These are phyloP conservation scores for Cornus kousa DNA, from an alignment of 148 eudicot species.

Conservation along the genomic window DNA sequence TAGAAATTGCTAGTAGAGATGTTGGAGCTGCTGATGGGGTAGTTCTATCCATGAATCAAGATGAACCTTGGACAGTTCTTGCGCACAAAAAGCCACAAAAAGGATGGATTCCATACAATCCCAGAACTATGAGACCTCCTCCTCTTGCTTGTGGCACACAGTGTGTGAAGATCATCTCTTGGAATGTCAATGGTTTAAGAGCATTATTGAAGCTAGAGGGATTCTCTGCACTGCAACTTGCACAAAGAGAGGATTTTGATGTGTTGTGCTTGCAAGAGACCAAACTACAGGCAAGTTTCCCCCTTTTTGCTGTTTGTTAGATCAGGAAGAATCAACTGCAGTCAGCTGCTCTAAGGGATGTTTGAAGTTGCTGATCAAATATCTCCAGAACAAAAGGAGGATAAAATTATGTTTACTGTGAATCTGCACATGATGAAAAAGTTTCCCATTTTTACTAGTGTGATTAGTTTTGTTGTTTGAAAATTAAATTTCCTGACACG, in stretches of 20 bases:
- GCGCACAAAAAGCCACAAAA: conserved; percentile 95
- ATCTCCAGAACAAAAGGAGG: neutral
- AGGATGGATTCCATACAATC: conserved; percentile 86
- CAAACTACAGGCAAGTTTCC: conserved; percentile 68
- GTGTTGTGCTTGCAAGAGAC: conserved; percentile 97
- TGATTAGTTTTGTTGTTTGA: neutral
- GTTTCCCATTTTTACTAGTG: neutral
- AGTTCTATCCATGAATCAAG: conserved; percentile 30
- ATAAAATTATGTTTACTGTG: too few relatives aligned
- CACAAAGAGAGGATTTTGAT: conserved; percentile 90
- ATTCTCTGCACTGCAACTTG: conserved; percentile 74
- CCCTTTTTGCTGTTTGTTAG: neutral
- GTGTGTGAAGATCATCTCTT: conserved; percentile 73
- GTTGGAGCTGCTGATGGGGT: conserved; percentile 34
- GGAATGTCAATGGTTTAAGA: conserved; percentile 98
- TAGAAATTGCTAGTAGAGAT: conserved; percentile 32
- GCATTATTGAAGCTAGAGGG: conserved; percentile 73
- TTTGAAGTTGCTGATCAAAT: neutral
- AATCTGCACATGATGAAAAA: too few relatives aligned
- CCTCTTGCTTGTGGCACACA: conserved; percentile 53
- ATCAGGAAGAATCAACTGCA: neutral
- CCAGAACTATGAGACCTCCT: conserved; percentile 83
- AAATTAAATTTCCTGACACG: neutral
- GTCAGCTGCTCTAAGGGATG: neutral
- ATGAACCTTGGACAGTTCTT: conserved; percentile 86